Conservation (phyloP, 768 basidiomycete genomes). For the Mycena venus region DNA sequence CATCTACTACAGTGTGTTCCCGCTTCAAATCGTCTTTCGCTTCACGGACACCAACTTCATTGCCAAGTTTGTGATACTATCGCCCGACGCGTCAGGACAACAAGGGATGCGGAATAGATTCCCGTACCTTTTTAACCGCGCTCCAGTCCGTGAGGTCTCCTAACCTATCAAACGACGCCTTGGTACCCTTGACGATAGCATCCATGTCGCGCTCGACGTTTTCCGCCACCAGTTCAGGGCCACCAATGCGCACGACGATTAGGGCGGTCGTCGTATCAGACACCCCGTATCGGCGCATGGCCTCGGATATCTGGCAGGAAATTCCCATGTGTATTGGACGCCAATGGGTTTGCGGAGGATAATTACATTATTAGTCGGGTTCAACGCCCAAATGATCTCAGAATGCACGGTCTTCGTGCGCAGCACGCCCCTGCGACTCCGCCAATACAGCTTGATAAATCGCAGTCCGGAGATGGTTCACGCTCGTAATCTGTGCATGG, state of each 20-base stretch:
- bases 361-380: constrained; percentile 86
- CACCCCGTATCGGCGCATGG: constrained; percentile 88
- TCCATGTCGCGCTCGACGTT: constrained; percentile 69
- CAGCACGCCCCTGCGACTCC: constrained; percentile 65
- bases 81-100: not conserved
- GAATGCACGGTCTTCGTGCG: constrained; percentile 92
- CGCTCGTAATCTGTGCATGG: constrained; percentile 85
- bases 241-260: constrained; percentile 77
- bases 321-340: not conserved
- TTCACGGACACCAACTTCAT: constrained; percentile 58
- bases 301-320: constrained; percentile 82
- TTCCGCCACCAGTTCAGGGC: constrained; percentile 46
- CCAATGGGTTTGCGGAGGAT: not conserved
- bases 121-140: constrained; percentile 79
- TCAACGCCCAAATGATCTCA: constrained; percentile 89
- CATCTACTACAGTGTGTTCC: constrained; percentile 64
- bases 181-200: constrained; percentile 68
- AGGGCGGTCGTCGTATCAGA: constrained; percentile 75
- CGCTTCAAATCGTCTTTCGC: constrained; percentile 46
- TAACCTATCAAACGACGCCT: constrained; percentile 62
- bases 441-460: constrained; percentile 87
- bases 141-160: constrained; percentile 75
- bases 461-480: constrained; percentile 86
- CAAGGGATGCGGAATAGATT: not conserved
- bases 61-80: constrained; percentile 80